These are phyloP conservation scores for Calonectria honghensis DNA, from an alignment of 2,329 filamentous ascomycete genomes.

Conservation along the genomic window DNA sequence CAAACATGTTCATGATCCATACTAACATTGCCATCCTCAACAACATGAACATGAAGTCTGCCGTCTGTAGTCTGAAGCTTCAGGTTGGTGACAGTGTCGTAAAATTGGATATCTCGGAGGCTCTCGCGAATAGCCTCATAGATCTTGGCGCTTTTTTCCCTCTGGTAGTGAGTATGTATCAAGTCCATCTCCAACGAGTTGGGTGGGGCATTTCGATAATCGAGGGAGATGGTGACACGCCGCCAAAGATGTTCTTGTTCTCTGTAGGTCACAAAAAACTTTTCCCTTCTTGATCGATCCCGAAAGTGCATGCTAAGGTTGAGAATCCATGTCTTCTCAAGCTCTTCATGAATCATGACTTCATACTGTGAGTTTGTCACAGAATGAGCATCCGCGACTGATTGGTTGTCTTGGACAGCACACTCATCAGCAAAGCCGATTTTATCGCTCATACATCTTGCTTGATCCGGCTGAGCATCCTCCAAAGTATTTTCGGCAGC, in stretches of 20 bases:
- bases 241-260: slow-evolving; percentile 87
- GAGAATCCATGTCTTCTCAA: slow-evolving; percentile 93
- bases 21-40: slow-evolving; percentile 90
- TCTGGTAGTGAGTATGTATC: slow-evolving; percentile 84
- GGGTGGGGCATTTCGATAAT: slow-evolving; percentile 87
- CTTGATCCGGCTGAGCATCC: slow-evolving; percentile 34
- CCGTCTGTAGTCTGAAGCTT: slow-evolving; percentile 93
- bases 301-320: slow-evolving; percentile 99
- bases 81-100: slow-evolving; percentile 95
- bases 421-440: slow-evolving; percentile 48
- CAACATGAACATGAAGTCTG: slow-evolving; percentile 94
- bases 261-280: slow-evolving; percentile 97
- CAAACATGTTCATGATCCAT: background rate
- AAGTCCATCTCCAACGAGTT: slow-evolving; percentile 92
- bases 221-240: slow-evolving; percentile 92
- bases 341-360: slow-evolving; percentile 82
- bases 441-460: slow-evolving; percentile 47
- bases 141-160: slow-evolving; percentile 93
- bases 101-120: slow-evolving; percentile 94
- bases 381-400: slow-evolving; percentile 66
- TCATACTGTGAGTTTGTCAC: slow-evolving; percentile 75
- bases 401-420: slow-evolving; percentile 56
- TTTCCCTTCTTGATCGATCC: slow-evolving; percentile 93
- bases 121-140: slow-evolving; percentile 97
- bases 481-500: slow-evolving; percentile 40